Base-by-base conservation (phyloP, 108 stramenopile species). In the Pseudonitzschia multistriata region DNA sequence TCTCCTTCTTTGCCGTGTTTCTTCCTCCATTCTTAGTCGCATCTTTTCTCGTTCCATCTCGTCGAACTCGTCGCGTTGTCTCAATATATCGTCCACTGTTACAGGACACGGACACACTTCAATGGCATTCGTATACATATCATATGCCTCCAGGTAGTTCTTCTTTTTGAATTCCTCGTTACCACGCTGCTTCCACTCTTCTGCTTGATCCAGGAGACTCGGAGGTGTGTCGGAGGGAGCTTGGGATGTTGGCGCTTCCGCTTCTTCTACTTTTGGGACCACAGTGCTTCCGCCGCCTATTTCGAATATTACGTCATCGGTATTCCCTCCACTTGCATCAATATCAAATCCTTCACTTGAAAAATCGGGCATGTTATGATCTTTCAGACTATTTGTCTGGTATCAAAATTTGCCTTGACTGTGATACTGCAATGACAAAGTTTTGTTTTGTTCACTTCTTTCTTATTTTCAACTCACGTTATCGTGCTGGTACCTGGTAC, bases 101-200 rank as follows among this genome's bases (percentile, higher is more conserved):
- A 74, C 68, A 57, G 57, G 72, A 36, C 73, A 74, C 10, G 88
- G 89, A 71, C 81, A 84, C 8, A 79, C 84, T 19, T 88, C 84
- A 67, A 95, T 92, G 8, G 94, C 94, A n/a, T 88, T 78, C 0
- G 88, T 87, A 68, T 95, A 95, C 33, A 74, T 66, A 70, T 93
- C 91, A 45, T 79, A 79, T n/a, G 94, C 94, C 49, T 86, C 87
- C 40, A 85, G 67, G 60, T 87, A 91, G 42, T 85, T 77, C 17
- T 79, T 72, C 11, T 52, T 37, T 25, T 83, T 76, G 79, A 90
- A 95, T n/a, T 84, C 73, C 33, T 72, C 77, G 66, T 95, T 95
- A 17, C 94, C 94, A 50, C 76, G 71, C 49, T 74, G 74, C 77
- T 95, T 95, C 70, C 80, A 81, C 30, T 79, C 69, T 66, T 88